Evolutionary conservation across 2,329 filamentous ascomycete species (phyloP).

Genomic region (Penicillium sp.): DNA sequence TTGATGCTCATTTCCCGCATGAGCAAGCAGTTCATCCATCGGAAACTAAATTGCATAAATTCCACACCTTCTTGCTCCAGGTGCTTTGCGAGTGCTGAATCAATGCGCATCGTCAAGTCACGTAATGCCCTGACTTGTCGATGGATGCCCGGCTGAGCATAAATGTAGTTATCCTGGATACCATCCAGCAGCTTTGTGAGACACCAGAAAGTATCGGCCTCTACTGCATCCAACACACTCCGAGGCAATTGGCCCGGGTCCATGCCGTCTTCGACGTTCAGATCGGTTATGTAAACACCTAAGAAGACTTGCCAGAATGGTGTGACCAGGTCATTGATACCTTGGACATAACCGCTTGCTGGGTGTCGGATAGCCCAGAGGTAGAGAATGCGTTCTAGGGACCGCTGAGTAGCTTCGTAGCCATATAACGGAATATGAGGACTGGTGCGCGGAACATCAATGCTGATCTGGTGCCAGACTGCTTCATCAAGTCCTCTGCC

Average conservation of each 20-base stretch:
- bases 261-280: slow-evolving; percentile 90
- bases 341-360: slow-evolving; percentile 95
- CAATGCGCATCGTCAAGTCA: slow-evolving; percentile 88
- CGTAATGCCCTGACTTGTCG: slow-evolving; percentile 84
- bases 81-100: slow-evolving; percentile 78
- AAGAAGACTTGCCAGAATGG: slow-evolving; percentile 98
- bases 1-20: slow-evolving; percentile 97
- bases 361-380: slow-evolving; percentile 97
- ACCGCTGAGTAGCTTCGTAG: slow-evolving; percentile 93
- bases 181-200: slow-evolving; percentile 96
- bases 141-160: slow-evolving; percentile 94
- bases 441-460: slow-evolving; percentile 94
- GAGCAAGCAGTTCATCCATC: slow-evolving; percentile 99
- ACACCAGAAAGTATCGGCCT: slow-evolving; percentile 98
- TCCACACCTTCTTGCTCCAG: slow-evolving; percentile 88
- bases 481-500: slow-evolving; percentile 85
- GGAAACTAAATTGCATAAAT: slow-evolving; percentile 98
- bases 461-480: slow-evolving; percentile 99
- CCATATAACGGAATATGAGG: slow-evolving; percentile 93
- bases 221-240: slow-evolving; percentile 89
- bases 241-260: slow-evolving; percentile 91
- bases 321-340: slow-evolving; percentile 96
- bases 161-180: slow-evolving; percentile 98
- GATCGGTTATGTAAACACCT: slow-evolving; percentile 90
- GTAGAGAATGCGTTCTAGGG: slow-evolving; percentile 90